These are phyloP conservation scores for Aspergillus ruber DNA, from an alignment of 2,329 filamentous ascomycete genomes.

Conservation along the genomic window DNA sequence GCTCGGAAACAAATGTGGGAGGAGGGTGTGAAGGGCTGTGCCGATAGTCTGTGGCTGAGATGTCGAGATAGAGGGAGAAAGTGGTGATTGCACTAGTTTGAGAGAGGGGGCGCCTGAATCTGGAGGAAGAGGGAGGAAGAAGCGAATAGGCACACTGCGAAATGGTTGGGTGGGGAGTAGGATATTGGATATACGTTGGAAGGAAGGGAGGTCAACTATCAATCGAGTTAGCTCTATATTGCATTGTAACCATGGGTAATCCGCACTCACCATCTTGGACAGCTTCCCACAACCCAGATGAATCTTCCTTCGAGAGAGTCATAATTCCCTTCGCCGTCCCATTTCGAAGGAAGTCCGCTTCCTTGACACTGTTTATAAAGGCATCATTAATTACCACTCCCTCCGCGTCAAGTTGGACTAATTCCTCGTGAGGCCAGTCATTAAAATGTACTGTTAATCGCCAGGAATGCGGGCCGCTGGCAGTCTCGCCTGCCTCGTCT, in stretches of 20 bases:
- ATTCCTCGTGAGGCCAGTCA: constrained; percentile 52
- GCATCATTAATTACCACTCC: constrained; percentile 56
- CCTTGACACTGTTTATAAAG: constrained; percentile 65
- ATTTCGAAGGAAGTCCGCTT: constrained; percentile 82
- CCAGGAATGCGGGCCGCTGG: constrained; percentile 50
- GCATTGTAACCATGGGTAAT: neutral
- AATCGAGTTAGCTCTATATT: neutral
- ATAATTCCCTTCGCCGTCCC: constrained; percentile 86
- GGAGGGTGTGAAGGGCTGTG: constrained; percentile 63
- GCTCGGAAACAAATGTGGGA: constrained; percentile 82
- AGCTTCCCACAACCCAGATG: constrained; percentile 72
- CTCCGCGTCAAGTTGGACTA: constrained; percentile 51
- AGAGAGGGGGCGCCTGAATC: constrained; percentile 44
- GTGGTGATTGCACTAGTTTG: constrained; percentile 68
- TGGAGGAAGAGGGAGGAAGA: constrained; percentile 72
- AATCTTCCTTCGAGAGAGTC: constrained; percentile 78
- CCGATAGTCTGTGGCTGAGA: constrained; percentile 64
- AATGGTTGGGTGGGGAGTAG: constrained; percentile 65
- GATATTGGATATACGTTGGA: constrained; percentile 68
- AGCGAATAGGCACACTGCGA: constrained; percentile 75
- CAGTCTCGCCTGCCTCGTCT: constrained; percentile 12
- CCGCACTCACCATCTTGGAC: constrained; percentile 60
- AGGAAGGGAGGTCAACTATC: constrained; percentile 65
- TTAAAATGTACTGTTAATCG: constrained; percentile 56
- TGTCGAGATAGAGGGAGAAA: constrained; percentile 47